A percentile compares a stretch with the other conserved stretches of the same genome.
Conservation (phyloP, 169 alveolate genomes). For the Plasmodium inui region DNA sequence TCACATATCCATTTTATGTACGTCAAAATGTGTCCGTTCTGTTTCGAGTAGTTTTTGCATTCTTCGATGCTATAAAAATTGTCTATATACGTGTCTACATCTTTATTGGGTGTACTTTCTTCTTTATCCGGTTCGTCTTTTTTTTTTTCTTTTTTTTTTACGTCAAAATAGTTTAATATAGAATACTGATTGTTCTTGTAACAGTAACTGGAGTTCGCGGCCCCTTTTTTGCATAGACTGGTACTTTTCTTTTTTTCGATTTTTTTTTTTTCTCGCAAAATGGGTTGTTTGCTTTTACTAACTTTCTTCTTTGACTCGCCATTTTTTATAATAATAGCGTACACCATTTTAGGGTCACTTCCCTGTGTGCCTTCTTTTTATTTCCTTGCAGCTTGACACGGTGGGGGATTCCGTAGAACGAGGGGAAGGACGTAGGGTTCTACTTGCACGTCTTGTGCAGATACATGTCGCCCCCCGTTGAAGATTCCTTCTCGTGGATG, state of each 20-base stretch:
- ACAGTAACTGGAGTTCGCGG: not conserved
- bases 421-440: not conserved
- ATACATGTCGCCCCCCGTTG: not conserved
- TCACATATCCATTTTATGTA: slow-evolving; percentile 35
- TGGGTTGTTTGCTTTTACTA: not conserved
- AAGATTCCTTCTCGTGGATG: not conserved
- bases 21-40: slow-evolving; percentile 9
- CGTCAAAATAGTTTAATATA: slow-evolving; percentile 42
- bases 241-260: slow-evolving; percentile 4
- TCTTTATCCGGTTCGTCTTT: slow-evolving; percentile 5
- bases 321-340: slow-evolving; percentile 39
- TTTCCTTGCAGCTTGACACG: not conserved
- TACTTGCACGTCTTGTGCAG: not conserved
- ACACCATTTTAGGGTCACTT: slow-evolving; percentile 44
- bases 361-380: not conserved
- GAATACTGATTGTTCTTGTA: slow-evolving; percentile 37
- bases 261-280: not conserved
- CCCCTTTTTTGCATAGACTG: not conserved
- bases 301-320: not conserved
- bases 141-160: slow-evolving; percentile 36
- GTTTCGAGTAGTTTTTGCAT: slow-evolving; percentile 5
- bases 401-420: not conserved
- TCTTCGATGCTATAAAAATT: slow-evolving; percentile 27
- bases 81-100: slow-evolving; percentile 8
- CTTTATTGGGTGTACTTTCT: not conserved